phyloP scores from a whole-genome alignment of 805 yeast species.

The Myxozyma melibiosi region DNA sequence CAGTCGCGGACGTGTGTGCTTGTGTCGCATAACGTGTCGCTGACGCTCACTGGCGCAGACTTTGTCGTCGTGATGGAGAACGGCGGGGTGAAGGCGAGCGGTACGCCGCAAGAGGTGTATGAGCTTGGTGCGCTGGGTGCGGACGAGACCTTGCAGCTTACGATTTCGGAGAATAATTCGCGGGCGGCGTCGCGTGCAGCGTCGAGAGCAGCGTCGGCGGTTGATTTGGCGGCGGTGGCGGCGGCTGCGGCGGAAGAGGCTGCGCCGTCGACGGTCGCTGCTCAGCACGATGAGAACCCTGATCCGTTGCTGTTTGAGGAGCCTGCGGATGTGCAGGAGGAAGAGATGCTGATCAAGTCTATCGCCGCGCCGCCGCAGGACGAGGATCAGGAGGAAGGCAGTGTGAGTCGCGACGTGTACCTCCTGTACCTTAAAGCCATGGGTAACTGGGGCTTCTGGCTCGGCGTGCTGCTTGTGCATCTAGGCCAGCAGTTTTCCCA shows the following conservation, averaged over 20 bases:
- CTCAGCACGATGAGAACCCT: neutral
- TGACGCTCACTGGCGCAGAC: conserved; percentile 80
- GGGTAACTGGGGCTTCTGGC: conserved; percentile 19
- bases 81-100: conserved; percentile 78
- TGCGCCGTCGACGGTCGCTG: conserved; percentile 4
- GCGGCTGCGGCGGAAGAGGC: neutral
- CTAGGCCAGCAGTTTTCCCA: conserved; percentile 19
- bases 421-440: conserved; percentile 10
- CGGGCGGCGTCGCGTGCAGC: conserved; percentile 16
- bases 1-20: conserved; percentile 81
- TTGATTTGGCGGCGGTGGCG: neutral
- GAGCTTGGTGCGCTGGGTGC: conserved; percentile 75
- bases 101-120: conserved; percentile 68
- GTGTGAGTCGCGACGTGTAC: conserved; percentile 16
- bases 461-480: neutral
- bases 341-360: conserved; percentile 18
- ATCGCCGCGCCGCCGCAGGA: conserved; percentile 11
- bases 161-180: conserved; percentile 8
- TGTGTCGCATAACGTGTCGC: conserved; percentile 91
- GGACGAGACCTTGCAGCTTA: conserved; percentile 54
- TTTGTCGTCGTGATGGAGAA: conserved; percentile 80
- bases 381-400: conserved; percentile 16
- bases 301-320: conserved; percentile 14
- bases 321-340: conserved; percentile 13
- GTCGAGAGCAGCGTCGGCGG: neutral